phyloP scores from a whole-genome alignment of 306 rosid species.

The Ormosia semicastrata region DNA sequence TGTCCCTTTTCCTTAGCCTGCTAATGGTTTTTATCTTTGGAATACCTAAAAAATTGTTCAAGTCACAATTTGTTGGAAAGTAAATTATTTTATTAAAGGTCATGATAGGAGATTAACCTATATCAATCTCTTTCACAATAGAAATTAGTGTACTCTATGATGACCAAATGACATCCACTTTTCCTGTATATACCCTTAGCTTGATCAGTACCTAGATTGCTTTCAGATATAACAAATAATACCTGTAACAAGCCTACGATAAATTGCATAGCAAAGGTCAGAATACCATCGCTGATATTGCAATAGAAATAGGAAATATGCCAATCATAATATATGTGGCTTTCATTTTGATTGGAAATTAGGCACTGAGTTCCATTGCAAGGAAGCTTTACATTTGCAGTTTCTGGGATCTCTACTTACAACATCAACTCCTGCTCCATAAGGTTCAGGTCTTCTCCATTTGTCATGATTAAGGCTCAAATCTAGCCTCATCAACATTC shows the following conservation, averaged over 20 bases:
- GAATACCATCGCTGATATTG: conserved; percentile 55
- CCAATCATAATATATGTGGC: conserved; percentile 57
- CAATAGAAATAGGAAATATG: conserved; percentile 39
- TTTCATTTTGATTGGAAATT: conserved; percentile 41
- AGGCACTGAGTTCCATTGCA: conserved; percentile 65
- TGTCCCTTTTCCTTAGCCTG: no score
- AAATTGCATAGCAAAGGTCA: conserved; percentile 41
- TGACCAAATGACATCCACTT: conserved; percentile 84
- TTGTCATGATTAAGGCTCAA: conserved; percentile 59
- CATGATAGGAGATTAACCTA: conserved; percentile 45
- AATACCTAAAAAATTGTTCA: not conserved
- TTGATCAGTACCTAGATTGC: conserved; percentile 57
- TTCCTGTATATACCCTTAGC: conserved; percentile 56
- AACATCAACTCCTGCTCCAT: conserved; percentile 43
- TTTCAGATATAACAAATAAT: conserved; percentile 40
- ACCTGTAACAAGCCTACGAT: conserved; percentile 42
- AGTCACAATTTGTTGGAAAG: not conserved
- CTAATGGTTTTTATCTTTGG: no score
- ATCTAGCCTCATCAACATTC: conserved; percentile 61
- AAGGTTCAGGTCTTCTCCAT: conserved; percentile 60
- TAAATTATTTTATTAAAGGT: not conserved
- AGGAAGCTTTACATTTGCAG: conserved; percentile 70
- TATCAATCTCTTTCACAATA: conserved; percentile 75
- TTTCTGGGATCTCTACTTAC: conserved; percentile 69
- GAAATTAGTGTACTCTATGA: conserved; percentile 87